Conservation (phyloP, 768 basidiomycete genomes). For the Amanita pallidorosea region DNA sequence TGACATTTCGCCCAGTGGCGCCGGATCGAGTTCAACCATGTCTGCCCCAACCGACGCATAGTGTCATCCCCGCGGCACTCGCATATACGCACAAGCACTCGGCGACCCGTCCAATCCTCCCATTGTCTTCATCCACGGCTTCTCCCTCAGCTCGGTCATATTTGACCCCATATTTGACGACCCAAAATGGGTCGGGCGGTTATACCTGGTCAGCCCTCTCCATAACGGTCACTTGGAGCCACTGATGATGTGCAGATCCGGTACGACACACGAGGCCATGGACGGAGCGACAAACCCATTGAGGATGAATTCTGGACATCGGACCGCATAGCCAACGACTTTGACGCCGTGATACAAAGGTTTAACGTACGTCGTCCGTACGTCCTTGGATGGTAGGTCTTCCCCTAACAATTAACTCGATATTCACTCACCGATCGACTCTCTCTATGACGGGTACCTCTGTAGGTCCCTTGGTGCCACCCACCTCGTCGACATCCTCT, state of each 20-base stretch:
- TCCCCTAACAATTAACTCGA: neutral
- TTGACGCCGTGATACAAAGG: constrained; percentile 18
- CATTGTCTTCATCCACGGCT: constrained; percentile 8
- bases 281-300: constrained; percentile 18
- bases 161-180: constrained; percentile 2
- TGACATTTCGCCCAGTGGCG: no score
- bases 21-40: neutral
- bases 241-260: constrained; percentile 14
- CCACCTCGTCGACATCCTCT: neutral
- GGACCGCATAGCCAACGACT: constrained; percentile 19
- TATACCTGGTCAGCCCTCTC: neutral
- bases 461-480: neutral
- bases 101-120: constrained; percentile 5
- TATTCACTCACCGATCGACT: neutral
- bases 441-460: neutral
- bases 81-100: constrained; percentile 9
- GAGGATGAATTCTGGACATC: constrained; percentile 17
- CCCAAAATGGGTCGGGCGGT: neutral
- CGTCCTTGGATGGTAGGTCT: constrained; percentile 21
- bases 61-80: constrained; percentile 5
- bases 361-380: constrained; percentile 19
- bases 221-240: neutral
- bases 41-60: neutral
- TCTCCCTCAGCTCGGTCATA: neutral
- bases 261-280: constrained; percentile 24